phyloP scores from a whole-genome alignment of 2,329 filamentous ascomycete genomes.

The Lecanoromycetidae sp. region DNA sequence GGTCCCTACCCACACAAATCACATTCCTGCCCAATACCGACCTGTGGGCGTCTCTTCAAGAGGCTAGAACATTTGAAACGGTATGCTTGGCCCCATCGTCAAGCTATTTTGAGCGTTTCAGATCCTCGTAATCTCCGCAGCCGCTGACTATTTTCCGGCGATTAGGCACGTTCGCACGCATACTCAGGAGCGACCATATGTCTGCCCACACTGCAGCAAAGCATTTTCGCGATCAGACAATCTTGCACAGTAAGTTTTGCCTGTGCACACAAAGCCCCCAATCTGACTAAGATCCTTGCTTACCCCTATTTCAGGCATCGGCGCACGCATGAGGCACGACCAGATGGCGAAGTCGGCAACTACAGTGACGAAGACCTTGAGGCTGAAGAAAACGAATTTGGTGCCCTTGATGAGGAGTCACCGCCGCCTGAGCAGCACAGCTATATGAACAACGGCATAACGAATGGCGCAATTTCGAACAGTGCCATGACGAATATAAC shows the following conservation, averaged over 20 bases:
- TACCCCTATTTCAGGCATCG: constrained; percentile 41
- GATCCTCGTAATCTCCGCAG: constrained; percentile 33
- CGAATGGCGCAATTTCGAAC: too few relatives aligned
- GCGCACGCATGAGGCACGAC: constrained; percentile 68
- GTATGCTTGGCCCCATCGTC: constrained; percentile 47
- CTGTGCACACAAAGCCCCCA: not conserved
- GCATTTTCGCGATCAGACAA: constrained; percentile 98
- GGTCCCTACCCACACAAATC: constrained; percentile 96
- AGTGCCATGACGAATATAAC: constrained; percentile 16
- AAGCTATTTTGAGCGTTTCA: constrained; percentile 24
- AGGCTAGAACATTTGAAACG: constrained; percentile 97
- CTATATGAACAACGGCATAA: constrained; percentile 10
- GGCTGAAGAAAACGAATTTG: constrained; percentile 75
- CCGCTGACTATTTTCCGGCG: constrained; percentile 38
- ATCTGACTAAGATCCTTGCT: not conserved
- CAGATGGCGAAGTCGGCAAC: constrained; percentile 38
- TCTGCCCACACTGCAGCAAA: constrained; percentile 96
- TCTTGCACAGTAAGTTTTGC: constrained; percentile 70
- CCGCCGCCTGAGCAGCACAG: constrained; percentile 54
- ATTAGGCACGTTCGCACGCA: constrained; percentile 94
- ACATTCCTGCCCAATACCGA: constrained; percentile 97
- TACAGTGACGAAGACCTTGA: constrained; percentile 69
- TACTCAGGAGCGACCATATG: constrained; percentile 97
- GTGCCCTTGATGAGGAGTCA: constrained; percentile 66
- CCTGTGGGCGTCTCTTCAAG: constrained; percentile 95